Evolutionary conservation across 768 basidiomycete genomes (phyloP), one percentile per base, ranked within the genome.

Genomic region (Heimioporus sp.): DNA sequence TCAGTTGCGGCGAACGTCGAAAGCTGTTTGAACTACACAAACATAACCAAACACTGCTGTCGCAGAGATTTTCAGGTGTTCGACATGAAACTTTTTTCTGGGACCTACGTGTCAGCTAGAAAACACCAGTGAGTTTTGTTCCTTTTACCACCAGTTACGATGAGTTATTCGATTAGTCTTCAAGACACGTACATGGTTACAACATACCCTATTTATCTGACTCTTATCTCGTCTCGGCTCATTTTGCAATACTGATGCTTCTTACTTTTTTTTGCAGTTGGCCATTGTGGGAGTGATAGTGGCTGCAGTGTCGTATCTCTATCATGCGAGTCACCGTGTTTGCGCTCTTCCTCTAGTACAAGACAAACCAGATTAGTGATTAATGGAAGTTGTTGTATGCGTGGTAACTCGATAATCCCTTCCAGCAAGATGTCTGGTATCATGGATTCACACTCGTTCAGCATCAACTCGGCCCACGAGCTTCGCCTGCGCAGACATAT

Each of bases 161-260:
- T 71, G 79, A 71, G 24, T 6, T 28, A 79, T 78, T 66, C 86
- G 92, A 94, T 95, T 95, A 94, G 91, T 95, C 90, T 92, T 92
- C 70, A 86, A 91, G 91, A 91, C 86, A 62, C 56, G 56, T 56
- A 67, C 72, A 80, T 90, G 89, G 87, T 90, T 90, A 82, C 44
- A 73, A 82, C 65, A 45, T 39, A 56, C 40, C 45, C 48, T 17
- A 42, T 48, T 44, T 31, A 46, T 52, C 66, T 70, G 66, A 70
- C 3, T 44, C 53, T 41, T 57, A 19, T 11, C 8, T 2, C 40
- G 34, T 15, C 46, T 49, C 43, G n/a, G 16, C 45, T 52, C 35
- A 17, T 49, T 49, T 46, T 38, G 21, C 24, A 32, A 46, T 41
- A 9, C 53, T 65, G 37, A 65, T 50, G 31, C n/a, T 28, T 28